Evolutionary conservation across 2,329 filamentous ascomycete species (phyloP).

Genomic region (Massarina eburnea): DNA sequence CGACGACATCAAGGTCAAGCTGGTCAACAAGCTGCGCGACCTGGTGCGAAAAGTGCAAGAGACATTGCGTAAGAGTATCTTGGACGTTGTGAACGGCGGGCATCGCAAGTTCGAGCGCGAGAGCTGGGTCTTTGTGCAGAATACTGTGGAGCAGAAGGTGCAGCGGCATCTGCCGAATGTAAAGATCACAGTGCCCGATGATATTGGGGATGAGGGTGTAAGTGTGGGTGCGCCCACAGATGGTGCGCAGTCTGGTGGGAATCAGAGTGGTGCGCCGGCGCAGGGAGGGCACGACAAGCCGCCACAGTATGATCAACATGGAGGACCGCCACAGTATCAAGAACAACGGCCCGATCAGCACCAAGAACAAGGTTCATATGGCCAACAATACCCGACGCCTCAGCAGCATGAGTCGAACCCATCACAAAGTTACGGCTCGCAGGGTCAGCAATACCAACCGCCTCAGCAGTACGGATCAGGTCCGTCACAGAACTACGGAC

Average conservation of each 20-base stretch:
- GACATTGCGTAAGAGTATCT: slow-evolving; percentile 30
- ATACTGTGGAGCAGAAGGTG: slow-evolving; percentile 34
- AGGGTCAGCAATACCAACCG: neutral
- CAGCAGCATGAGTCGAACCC: neutral
- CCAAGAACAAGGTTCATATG: slow-evolving; percentile 1
- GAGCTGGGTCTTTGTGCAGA: slow-evolving; percentile 34
- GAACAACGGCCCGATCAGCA: slow-evolving; percentile 1
- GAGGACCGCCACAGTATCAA: slow-evolving; percentile 4
- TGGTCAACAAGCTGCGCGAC: slow-evolving; percentile 27
- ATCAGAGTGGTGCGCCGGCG: slow-evolving; percentile 4
- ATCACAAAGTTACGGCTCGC: neutral
- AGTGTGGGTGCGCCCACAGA: slow-evolving; percentile 26
- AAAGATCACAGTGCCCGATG: slow-evolving; percentile 31
- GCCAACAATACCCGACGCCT: neutral
- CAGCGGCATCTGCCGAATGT: slow-evolving; percentile 32
- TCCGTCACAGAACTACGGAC: slow-evolving; percentile 1
- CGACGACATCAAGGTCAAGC: slow-evolving; percentile 31
- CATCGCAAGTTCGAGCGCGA: slow-evolving; percentile 33
- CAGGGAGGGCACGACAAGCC: slow-evolving; percentile 9
- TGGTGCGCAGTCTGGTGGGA: slow-evolving; percentile 13
- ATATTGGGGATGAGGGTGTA: slow-evolving; percentile 34
- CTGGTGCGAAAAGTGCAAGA: slow-evolving; percentile 32
- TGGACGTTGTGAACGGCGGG: slow-evolving; percentile 33
- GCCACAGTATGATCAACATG: slow-evolving; percentile 5
- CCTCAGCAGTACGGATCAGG: slow-evolving; percentile 2